Percentiles rank a stretch among this genome's conserved stretches.
phyloP scores from a whole-genome alignment of 2,329 filamentous ascomycete species.

The Aspergillus caelatus region DNA sequence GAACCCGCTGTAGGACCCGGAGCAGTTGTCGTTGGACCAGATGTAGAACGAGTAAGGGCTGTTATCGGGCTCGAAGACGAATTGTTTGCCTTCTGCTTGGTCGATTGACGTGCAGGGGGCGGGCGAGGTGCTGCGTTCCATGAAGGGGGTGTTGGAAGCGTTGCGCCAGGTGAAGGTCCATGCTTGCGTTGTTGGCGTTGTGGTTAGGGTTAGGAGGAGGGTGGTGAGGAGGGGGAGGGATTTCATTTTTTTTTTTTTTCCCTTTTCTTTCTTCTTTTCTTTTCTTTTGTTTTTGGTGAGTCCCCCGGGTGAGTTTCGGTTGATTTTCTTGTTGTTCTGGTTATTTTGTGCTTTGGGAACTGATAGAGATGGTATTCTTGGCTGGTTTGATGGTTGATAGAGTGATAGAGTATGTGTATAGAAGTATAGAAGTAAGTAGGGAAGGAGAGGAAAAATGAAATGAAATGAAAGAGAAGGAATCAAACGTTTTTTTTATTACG shows the following conservation, averaged over 20 bases:
- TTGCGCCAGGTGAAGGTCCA: slow-evolving; percentile 20
- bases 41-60: slow-evolving; percentile 11
- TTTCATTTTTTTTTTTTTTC: not conserved
- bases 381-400: not conserved
- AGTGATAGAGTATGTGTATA: not conserved
- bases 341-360: not conserved
- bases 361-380: not conserved
- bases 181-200: not conserved
- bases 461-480: not conserved
- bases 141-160: not conserved
- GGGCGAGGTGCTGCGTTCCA: not conserved
- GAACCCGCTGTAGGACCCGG: slow-evolving; percentile 11
- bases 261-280: not conserved
- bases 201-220: not conserved
- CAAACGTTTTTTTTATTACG: not conserved
- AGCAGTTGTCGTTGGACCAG: slow-evolving; percentile 12
- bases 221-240: not conserved
- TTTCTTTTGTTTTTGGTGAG: too few species aligned
- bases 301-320: not conserved
- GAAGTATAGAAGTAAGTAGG: not conserved
- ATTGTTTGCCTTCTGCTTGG: slow-evolving; percentile 13
- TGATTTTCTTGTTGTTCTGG: not conserved
- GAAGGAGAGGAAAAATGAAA: not conserved
- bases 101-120: slow-evolving; percentile 11
- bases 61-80: slow-evolving; percentile 10